Percentiles rank a stretch among this genome's conserved stretches.
Evolutionary conservation across 257 asterid species (phyloP).

Genomic region (Capsicum baccatum): DNA sequence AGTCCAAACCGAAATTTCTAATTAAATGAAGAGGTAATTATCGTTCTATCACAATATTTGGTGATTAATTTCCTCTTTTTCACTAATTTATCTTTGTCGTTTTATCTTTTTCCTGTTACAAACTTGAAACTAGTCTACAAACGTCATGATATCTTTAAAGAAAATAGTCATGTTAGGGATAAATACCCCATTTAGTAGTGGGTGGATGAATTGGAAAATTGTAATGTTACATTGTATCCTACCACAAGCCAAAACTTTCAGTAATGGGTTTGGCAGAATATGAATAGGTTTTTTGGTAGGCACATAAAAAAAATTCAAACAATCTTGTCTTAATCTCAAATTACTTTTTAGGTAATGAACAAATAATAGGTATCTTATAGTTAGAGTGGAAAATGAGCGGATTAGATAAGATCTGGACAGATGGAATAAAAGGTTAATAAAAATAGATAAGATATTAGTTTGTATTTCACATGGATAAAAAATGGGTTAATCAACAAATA

Average conservation of each 20-base stretch:
- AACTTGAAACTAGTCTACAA: conserved; percentile 31
- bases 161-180: background rate
- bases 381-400: too few relatives aligned
- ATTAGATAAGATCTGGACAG: too few relatives aligned
- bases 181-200: conserved; percentile 26
- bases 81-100: background rate
- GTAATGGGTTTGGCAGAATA: conserved; percentile 36
- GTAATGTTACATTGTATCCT: conserved; percentile 29
- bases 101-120: conserved; percentile 28
- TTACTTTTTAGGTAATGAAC: background rate
- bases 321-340: background rate
- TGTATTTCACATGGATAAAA: too few relatives aligned
- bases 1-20: background rate
- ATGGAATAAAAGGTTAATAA: too few relatives aligned
- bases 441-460: too few relatives aligned
- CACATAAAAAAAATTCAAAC: conserved; percentile 22
- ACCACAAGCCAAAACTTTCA: conserved; percentile 28
- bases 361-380: background rate
- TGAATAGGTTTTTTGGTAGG: background rate
- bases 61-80: background rate
- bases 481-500: too few relatives aligned
- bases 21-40: background rate
- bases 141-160: conserved; percentile 33
- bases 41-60: background rate
- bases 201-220: conserved; percentile 32